A percentile compares a stretch with the other conserved stretches of the same genome.
phyloP scores from a whole-genome alignment of 1,139 yeast species.

The Sugiyamaella paludigena region DNA sequence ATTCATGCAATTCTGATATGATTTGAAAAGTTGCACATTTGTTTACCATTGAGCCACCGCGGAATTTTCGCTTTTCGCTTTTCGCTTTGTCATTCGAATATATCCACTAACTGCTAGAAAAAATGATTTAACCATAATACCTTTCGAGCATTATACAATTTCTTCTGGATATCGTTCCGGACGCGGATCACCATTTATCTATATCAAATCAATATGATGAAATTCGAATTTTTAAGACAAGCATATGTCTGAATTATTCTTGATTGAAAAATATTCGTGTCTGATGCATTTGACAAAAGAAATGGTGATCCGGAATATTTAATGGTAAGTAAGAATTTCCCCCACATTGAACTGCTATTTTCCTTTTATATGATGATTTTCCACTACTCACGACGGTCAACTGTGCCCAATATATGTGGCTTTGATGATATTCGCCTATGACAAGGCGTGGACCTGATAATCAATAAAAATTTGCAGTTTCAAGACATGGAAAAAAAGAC shows the following conservation, averaged over 20 bases:
- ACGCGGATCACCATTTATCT: constrained; percentile 8
- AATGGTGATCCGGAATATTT: constrained; percentile 1
- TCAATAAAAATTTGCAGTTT: neutral
- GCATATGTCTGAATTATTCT: constrained; percentile 92
- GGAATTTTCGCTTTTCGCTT: too few species aligned
- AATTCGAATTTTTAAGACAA: constrained; percentile 66
- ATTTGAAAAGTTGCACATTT: constrained; percentile 11
- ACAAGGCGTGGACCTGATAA: constrained; percentile 95
- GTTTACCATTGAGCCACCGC: constrained; percentile 10
- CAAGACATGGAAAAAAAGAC: too few species aligned
- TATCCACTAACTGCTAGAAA: too few species aligned
- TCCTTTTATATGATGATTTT: constrained; percentile 65
- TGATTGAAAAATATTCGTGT: constrained; percentile 53
- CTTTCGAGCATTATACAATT: too few species aligned
- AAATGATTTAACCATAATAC: too few species aligned
- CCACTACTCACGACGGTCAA: constrained; percentile 99
- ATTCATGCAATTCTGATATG: constrained; percentile 69
- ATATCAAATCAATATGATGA: constrained; percentile 65
- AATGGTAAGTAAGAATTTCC: neutral
- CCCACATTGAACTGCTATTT: constrained; percentile 1
- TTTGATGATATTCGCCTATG: constrained; percentile 97
- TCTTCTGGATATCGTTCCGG: too few species aligned
- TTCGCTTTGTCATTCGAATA: too few species aligned
- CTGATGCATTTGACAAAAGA: constrained; percentile 38
- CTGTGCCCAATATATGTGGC: constrained; percentile 85